These are phyloP conservation scores for Cryptococcus sp. DNA, from an alignment of 1,284 basidiomycete genomes.

Conservation along the genomic window DNA sequence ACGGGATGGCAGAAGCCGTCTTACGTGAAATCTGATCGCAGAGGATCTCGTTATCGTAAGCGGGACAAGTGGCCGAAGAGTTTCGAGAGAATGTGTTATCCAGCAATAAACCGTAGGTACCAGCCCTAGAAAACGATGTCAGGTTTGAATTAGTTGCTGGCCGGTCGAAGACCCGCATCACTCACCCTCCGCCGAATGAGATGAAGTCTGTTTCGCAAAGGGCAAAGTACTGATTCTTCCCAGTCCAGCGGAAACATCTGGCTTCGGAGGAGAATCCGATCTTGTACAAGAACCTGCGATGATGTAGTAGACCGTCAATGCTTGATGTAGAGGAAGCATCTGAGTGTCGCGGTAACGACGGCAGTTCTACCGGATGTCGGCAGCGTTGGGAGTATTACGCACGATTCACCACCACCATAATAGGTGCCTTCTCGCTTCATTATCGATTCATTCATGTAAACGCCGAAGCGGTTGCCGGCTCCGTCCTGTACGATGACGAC, in stretches of 20 bases:
- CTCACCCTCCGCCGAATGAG: conserved; percentile 88
- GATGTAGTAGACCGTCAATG: neutral
- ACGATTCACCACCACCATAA: conserved; percentile 85
- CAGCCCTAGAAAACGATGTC: conserved; percentile 61
- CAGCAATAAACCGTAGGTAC: conserved; percentile 85
- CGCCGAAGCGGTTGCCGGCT: conserved; percentile 70
- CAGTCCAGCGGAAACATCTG: conserved; percentile 80
- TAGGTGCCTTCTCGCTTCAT: conserved; percentile 63
- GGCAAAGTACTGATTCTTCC: conserved; percentile 85
- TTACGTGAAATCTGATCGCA: conserved; percentile 59
- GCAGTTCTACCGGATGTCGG: neutral
- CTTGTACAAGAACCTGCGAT: conserved; percentile 74
- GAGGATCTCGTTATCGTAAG: conserved; percentile 83
- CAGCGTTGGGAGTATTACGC: conserved; percentile 44
- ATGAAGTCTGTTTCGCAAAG: conserved; percentile 77
- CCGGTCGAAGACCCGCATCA: conserved; percentile 15
- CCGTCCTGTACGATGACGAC: conserved; percentile 65
- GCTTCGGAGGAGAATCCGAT: conserved; percentile 54
- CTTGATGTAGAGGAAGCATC: neutral
- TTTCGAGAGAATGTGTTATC: conserved; percentile 80
- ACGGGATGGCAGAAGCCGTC: conserved; percentile 59
- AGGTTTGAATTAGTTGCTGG: neutral
- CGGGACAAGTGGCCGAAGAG: conserved; percentile 77
- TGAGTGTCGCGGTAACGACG: neutral
- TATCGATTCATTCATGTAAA: conserved; percentile 75